Percentiles rank a stretch among this genome's conserved stretches.
phyloP scores from a whole-genome alignment of 2,329 filamentous ascomycete genomes.

The Pleoardoris graminearum region DNA sequence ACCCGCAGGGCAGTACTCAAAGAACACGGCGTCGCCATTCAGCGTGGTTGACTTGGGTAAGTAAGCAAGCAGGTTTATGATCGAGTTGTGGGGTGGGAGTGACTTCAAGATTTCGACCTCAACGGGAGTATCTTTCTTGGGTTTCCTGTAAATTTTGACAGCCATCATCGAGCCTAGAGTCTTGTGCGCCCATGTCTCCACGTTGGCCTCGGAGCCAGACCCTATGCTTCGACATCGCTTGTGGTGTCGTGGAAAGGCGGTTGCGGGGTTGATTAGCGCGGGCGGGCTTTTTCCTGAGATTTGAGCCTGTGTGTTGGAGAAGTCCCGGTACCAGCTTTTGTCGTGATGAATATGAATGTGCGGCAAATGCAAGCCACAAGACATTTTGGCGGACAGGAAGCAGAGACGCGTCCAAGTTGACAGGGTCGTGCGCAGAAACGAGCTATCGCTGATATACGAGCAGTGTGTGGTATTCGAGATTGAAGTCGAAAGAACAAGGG shows the following conservation, averaged over 20 bases:
- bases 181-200: slow-evolving; percentile 16
- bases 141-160: slow-evolving; percentile 17
- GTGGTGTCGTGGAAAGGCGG: slow-evolving; percentile 4
- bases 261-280: slow-evolving; percentile 1
- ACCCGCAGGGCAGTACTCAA: slow-evolving; percentile 19
- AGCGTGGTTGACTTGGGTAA: slow-evolving; percentile 3
- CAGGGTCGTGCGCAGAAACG: too few relatives aligned
- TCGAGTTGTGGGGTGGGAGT: slow-evolving; percentile 16
- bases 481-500: too few relatives aligned
- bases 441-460: too few relatives aligned
- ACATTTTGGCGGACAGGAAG: not conserved
- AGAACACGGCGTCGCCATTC: slow-evolving; percentile 10
- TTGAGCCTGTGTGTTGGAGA: not conserved
- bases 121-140: not conserved
- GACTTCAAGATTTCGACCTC: slow-evolving; percentile 19
- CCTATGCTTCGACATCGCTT: not conserved
- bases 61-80: slow-evolving; percentile 14
- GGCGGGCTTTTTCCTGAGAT: not conserved
- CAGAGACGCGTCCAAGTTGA: too few relatives aligned
- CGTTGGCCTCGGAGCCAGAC: slow-evolving; percentile 14
- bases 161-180: slow-evolving; percentile 11
- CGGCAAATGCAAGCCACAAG: not conserved
- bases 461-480: too few relatives aligned
- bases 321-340: not conserved
- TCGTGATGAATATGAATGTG: not conserved